Percentiles rank a stretch among this genome's conserved stretches.
Evolutionary conservation across 495 filamentous ascomycete species (phyloP).

Genomic region (Daldinia childiae): DNA sequence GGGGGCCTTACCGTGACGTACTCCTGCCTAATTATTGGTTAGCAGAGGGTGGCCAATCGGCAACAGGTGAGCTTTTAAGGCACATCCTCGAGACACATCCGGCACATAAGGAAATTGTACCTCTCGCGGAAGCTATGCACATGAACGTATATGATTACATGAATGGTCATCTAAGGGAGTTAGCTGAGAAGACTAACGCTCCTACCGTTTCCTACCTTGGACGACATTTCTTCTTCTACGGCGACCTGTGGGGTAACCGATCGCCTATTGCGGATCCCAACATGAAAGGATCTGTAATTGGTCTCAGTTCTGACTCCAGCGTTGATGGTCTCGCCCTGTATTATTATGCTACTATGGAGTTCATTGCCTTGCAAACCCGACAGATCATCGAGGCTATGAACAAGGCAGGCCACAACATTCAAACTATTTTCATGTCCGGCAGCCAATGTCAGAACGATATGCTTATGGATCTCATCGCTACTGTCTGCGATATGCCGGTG

Average conservation of each 20-base stretch:
- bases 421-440: conserved; percentile 97
- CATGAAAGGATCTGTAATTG: conserved; percentile 90
- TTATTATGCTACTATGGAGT: conserved; percentile 95
- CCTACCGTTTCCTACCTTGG: conserved; percentile 84
- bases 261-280: conserved; percentile 90
- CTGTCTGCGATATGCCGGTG: conserved; percentile 89
- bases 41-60: conserved; percentile 95
- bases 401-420: conserved; percentile 79
- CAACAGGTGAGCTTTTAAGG: conserved; percentile 92
- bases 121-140: conserved; percentile 78
- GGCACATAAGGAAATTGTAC: conserved; percentile 78
- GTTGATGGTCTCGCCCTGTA: conserved; percentile 86
- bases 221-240: conserved; percentile 97
- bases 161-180: conserved; percentile 83
- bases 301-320: conserved; percentile 83
- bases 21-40: conserved; percentile 92
- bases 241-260: conserved; percentile 97
- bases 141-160: conserved; percentile 93
- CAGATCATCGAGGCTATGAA: conserved; percentile 97
- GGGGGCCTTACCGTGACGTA: conserved; percentile 96
- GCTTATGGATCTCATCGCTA: conserved; percentile 88
- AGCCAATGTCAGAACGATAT: conserved; percentile 96
- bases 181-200: conserved; percentile 71
- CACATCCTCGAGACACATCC: conserved; percentile 94
- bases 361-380: conserved; percentile 93